Evolutionary conservation across 371 early-diverging fungal species (phyloP), one percentile per base, ranked within the genome.

Genomic region (Rhizopus stolonifer): DNA sequence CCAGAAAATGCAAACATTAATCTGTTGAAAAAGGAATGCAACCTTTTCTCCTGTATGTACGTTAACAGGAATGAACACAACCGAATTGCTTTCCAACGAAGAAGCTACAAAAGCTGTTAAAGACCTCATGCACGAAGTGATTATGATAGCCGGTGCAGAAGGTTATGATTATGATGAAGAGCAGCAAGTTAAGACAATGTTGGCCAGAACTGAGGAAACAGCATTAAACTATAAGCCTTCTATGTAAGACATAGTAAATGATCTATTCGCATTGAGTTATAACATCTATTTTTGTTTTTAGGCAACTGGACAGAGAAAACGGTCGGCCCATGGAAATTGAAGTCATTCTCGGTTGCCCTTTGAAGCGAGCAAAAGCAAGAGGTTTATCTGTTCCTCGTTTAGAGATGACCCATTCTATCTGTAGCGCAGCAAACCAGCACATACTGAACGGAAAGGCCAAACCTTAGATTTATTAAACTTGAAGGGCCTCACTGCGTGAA

Each of bases 1-100:
- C 9, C 44, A 21, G 13, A 21, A 42, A 21, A 0, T 21, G 17
- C 42, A 6, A 3, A 23, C 46, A 17, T 39, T 4, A 11, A 39
- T 36, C n/a, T 23, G 31, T 42, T 29, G 10, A 29, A 29, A 22
- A 18, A 81, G 81, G 78, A 94, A 91, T 64, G 89, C 87, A 5
- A 59, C 88, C 1, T 90, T 91, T 67, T 89, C 88, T 39, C 85
- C 89, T 0, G 71, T 87, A 1, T 86, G 88, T 26, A 82, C 90
- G 1, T 60, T 87, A 2, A 73, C 87, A 1, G 85, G 88, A 6
- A 77, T 87, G 58, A 80, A 84, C 15, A 86, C 86, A 11, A 71
- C 74, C 13, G 69, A 80, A 33, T 68, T 90, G 49, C 62, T 90
- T n/a, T 66, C 45, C 1, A 72, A 84, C 40, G 61, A 81, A 13